Percentiles rank a stretch among this genome's conserved stretches.
Evolutionary conservation across 148 eudicot species (phyloP).

Genomic region (Silene conica): DNA sequence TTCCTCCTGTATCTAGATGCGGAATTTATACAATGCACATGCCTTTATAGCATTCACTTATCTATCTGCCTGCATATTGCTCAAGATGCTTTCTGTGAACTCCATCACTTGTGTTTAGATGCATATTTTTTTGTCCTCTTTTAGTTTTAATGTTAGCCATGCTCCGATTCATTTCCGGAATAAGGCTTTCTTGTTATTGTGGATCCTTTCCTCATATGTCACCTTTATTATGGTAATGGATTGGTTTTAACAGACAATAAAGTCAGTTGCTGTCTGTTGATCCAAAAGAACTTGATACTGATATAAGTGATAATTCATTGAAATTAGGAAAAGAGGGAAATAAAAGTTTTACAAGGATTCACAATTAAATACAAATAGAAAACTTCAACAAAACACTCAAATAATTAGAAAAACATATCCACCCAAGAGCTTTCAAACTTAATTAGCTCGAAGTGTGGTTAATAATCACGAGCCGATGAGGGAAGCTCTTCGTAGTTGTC

Average conservation of each 20-base stretch:
- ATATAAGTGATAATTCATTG: conserved; percentile 3
- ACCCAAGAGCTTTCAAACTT: conserved; percentile 19
- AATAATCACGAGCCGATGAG: conserved; percentile 31
- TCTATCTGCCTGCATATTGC: neutral
- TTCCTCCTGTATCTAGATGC: neutral
- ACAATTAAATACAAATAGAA: conserved; percentile 20
- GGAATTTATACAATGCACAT: neutral
- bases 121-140: neutral
- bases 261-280: no score
- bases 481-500: conserved; percentile 59
- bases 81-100: neutral
- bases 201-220: neutral
- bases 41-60: neutral
- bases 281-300: neutral
- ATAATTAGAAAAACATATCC: conserved; percentile 12
- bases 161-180: neutral
- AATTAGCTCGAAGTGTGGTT: neutral
- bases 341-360: conserved; percentile 19
- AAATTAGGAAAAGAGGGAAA: conserved; percentile 11
- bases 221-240: neutral
- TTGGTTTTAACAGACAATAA: no score
- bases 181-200: neutral
- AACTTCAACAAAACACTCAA: conserved; percentile 22
- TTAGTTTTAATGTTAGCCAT: neutral
- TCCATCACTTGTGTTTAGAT: neutral